Evolutionary conservation across 805 yeast genomes (phyloP).

Genomic region (Tetrapisispora nanseiensis): DNA sequence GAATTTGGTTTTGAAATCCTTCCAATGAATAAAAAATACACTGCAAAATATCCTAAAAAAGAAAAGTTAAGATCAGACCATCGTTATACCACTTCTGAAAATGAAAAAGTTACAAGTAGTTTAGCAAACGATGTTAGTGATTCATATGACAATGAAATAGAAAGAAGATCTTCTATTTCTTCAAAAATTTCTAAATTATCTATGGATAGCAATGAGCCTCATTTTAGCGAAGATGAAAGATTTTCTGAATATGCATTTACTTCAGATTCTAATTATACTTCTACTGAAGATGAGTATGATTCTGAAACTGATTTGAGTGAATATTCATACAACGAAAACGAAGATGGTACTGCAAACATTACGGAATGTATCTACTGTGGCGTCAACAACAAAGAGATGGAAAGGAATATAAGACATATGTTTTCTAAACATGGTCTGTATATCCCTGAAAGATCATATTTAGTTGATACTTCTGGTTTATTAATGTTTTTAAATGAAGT

Average conservation of each 20-base stretch:
- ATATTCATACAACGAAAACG: conserved; percentile 22
- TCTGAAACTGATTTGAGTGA: conserved; percentile 3
- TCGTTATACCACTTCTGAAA: conserved; percentile 1
- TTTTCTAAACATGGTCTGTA: conserved; percentile 71
- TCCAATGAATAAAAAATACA: background rate
- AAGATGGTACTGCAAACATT: conserved; percentile 22
- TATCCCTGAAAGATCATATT: conserved; percentile 69
- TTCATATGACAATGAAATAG: conserved; percentile 8
- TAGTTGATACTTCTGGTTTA: conserved; percentile 62
- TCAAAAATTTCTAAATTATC: conserved; percentile 44
- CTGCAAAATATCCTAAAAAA: background rate
- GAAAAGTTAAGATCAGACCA: conserved; percentile 3
- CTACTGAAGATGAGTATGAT: conserved; percentile 8
- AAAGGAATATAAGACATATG: conserved; percentile 67
- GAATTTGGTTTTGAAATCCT: conserved; percentile 33
- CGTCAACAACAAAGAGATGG: conserved; percentile 40
- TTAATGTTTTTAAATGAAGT: conserved; percentile 69
- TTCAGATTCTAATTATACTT: conserved; percentile 28
- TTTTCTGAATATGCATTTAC: conserved; percentile 42
- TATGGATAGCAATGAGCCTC: conserved; percentile 30
- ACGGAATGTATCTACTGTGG: conserved; percentile 53
- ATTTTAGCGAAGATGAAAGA: conserved; percentile 34
- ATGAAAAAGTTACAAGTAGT: background rate
- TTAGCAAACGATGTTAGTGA: conserved; percentile 20
- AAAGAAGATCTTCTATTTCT: conserved; percentile 46